Base-by-base conservation (phyloP, 192 early-diverging fungal species). In the Backusella sp. region DNA sequence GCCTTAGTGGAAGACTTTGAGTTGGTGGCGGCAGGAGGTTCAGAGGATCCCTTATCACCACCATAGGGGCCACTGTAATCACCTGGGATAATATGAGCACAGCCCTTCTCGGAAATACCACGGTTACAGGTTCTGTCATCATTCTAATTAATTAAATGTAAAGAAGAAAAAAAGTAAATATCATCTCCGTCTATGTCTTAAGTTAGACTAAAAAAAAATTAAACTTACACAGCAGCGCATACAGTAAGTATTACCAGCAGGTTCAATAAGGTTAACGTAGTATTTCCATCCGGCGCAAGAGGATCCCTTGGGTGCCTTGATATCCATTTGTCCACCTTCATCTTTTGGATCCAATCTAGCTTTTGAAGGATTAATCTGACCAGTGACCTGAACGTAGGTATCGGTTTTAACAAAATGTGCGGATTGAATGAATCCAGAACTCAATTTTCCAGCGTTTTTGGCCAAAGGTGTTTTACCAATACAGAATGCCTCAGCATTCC, bases 231-330 rank as follows among this genome's bases (percentile, higher is more conserved):
- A 85, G 72, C 88, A 88, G 19, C 86, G 82, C 76, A 89, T 83
- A 80, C 88, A 89, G 74, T 82, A 89, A 66, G 69, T 71, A 52
- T 84, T 52, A 11, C n/a, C 37, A 30, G 82, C 70, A 72, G 88
- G 88, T 73, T 89, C 88, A 53, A 89, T 68, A 65, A 89, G 78
- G 69, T 87, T 83, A 21, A 89, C 88, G 76, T 81, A 89, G 71
- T 85, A 80, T 9, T 79, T 72, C 73, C 80, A 87, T 2, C 80
- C 82, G 49, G 83, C 78, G 70, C 86, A 88, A 12, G 75, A 41
- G 44, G 85, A 82, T 6, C 82, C 82, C 19, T 42, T 69, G 35
- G 86, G 86, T 17, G 86, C 83, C 17, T 69, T 74, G 34, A 82
- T 69, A 72, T 89, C 88, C 35, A 79, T 85, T 73, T 89, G 88